Percentiles rank a stretch among this genome's conserved stretches.
These are phyloP conservation scores for Smallanthus sonchifolius DNA, from an alignment of 129 eudicot species.

Conservation along the genomic window DNA sequence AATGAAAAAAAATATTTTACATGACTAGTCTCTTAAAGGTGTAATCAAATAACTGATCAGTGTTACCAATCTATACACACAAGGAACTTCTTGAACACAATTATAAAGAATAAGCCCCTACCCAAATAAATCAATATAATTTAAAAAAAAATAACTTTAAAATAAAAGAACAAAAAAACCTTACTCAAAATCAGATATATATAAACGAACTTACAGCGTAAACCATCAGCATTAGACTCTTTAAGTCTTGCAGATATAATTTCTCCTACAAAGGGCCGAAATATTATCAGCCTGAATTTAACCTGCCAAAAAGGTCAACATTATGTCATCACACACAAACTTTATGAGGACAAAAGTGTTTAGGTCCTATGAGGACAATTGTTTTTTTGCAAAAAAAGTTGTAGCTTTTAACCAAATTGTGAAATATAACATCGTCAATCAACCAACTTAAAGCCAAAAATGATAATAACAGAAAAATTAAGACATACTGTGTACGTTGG, in stretches of 20 bases:
- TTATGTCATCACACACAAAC: not conserved
- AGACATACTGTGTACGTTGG: slow-evolving; percentile 71
- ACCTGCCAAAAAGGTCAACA: slow-evolving; percentile 51
- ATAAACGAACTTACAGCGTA: slow-evolving; percentile 51
- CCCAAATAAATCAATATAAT: not conserved
- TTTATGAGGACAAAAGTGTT: not conserved
- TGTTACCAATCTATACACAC: slow-evolving; percentile 2
- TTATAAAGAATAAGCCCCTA: not conserved
- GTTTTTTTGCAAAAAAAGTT: not conserved
- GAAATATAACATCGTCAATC: slow-evolving; percentile 4
- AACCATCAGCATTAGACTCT: slow-evolving; percentile 59
- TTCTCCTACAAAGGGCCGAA: slow-evolving; percentile 83
- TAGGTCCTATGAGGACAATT: not conserved
- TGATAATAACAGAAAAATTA: not conserved
- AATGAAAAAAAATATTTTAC: not conserved
- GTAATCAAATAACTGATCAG: not conserved
- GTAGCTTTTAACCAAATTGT: not conserved
- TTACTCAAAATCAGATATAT: not conserved
- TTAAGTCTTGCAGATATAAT: slow-evolving; percentile 63
- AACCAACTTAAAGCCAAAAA: not conserved
- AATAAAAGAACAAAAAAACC: not conserved
- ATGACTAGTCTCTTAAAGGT: not conserved
- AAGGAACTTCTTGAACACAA: not conserved
- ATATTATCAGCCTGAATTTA: slow-evolving; percentile 70
- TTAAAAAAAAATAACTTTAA: not conserved